Evolutionary conservation across 2,329 filamentous ascomycete species (phyloP).

Genomic region (Colletotrichum phormii): DNA sequence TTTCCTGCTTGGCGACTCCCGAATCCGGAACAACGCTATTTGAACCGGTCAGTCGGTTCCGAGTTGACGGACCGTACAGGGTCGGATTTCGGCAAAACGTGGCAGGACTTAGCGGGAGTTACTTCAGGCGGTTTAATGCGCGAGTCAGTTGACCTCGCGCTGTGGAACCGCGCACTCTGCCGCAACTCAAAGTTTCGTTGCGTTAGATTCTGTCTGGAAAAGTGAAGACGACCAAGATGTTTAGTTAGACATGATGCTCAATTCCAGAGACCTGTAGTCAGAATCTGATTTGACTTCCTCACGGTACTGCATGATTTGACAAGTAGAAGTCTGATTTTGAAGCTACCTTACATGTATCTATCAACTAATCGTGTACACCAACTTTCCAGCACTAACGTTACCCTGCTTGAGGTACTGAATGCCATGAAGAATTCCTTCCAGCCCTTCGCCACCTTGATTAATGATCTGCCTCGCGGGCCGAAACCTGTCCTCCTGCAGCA

Average conservation of each 20-base stretch:
- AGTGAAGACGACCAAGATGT: neutral
- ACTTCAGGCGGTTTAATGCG: neutral
- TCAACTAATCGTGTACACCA: constrained; percentile 55
- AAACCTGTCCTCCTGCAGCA: constrained; percentile 52
- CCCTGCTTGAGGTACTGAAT: constrained; percentile 38
- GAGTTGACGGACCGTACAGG: neutral
- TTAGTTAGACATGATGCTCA: neutral
- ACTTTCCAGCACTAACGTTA: constrained; percentile 55
- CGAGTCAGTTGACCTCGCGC: neutral
- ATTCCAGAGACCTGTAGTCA: too few relatives aligned
- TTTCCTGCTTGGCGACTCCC: neutral
- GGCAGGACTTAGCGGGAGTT: neutral
- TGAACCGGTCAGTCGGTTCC: neutral
- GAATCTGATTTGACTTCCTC: neutral
- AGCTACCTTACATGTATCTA: neutral
- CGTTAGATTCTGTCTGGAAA: neutral
- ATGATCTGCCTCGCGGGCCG: constrained; percentile 47
- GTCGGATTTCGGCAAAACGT: neutral
- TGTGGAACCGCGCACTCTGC: neutral
- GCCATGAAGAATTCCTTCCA: constrained; percentile 47
- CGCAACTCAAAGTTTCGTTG: neutral
- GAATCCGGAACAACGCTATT: neutral
- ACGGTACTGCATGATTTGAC: neutral
- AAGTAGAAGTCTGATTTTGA: neutral
- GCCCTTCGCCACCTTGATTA: constrained; percentile 43